These are phyloP conservation scores for Euphorbia corollata DNA, from an alignment of 441 rosid genomes.

Conservation along the genomic window DNA sequence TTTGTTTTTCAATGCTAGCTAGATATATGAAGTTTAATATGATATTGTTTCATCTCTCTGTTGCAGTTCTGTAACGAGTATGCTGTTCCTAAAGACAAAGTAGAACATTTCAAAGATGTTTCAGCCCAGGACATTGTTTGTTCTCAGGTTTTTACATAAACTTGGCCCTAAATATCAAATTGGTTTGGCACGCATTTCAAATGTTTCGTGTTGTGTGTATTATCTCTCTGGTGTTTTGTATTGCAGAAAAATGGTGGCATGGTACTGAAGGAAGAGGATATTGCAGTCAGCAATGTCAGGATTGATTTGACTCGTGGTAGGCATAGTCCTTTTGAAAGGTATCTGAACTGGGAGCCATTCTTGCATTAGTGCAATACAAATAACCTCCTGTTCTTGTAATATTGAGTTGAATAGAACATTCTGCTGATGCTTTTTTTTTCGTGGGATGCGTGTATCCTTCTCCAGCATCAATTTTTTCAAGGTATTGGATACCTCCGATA, in stretches of 20 bases:
- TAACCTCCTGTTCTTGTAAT: slow-evolving; percentile 8
- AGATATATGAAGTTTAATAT: slow-evolving; percentile 5
- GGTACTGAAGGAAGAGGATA: slow-evolving; percentile 63
- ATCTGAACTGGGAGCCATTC: slow-evolving; percentile 15
- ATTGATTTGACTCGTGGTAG: slow-evolving; percentile 89
- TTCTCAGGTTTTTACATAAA: slow-evolving; percentile 53
- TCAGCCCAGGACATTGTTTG: slow-evolving; percentile 82
- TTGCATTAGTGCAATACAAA: background rate
- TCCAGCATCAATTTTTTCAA: slow-evolving; percentile 83
- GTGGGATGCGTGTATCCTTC: slow-evolving; percentile 19
- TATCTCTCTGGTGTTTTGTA: slow-evolving; percentile 3
- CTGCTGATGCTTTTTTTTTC: slow-evolving; percentile 1
- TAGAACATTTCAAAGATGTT: slow-evolving; percentile 74
- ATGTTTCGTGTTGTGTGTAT: background rate
- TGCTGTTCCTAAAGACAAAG: slow-evolving; percentile 75
- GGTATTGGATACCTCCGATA: slow-evolving; percentile 37
- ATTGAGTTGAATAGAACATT: slow-evolving; percentile 12
- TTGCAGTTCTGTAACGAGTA: slow-evolving; percentile 93
- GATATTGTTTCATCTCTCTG: background rate
- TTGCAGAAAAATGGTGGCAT: slow-evolving; percentile 56
- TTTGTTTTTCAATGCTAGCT: too few relatives aligned
- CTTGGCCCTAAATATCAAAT: background rate
- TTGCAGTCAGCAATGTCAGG: slow-evolving; percentile 68
- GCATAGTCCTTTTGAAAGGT: slow-evolving; percentile 83
- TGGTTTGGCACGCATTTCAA: slow-evolving; percentile 7